Evolutionary conservation across 2,329 filamentous ascomycete genomes (phyloP), one percentile per base, ranked within the genome.

Genomic region (Trichoderma koningii): DNA sequence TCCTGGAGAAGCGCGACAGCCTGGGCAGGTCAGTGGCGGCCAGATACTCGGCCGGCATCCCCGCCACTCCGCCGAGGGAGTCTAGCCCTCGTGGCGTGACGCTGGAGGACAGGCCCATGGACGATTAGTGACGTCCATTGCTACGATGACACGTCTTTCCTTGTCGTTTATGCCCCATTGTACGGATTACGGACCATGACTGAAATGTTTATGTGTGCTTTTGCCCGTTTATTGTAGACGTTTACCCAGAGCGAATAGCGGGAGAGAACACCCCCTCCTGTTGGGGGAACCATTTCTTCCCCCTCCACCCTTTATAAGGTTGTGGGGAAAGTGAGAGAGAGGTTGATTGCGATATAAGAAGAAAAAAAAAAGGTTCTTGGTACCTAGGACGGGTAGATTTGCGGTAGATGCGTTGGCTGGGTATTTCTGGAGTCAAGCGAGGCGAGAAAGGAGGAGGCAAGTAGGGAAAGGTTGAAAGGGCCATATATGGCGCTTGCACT

Each of bases 1-100:
- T 65, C 17, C 64, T 69, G 2, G 85, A 88, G 70, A 90, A 90
- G 77, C 83, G 87, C 57, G 87, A 89, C 73, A 90, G 87, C 68
- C 75, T 89, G 19, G 82, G 83, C 52, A 82, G 87, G 68, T 82
- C 80, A 69, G 69, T 71, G 30, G 71, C 71, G 0, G 69, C 74
- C 55, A 76, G 76, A 47, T 78, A 87, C 68, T 84, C 81, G 42
- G 81, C 81, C 66, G 77, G 84, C 48, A 70, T 78, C 41, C 67
- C 76, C 23, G 69, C 69, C 42, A 72, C 72, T 3, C 73, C 76
- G 3, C 73, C 76, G n/a, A 64, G 66, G 50, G 75, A 77, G 30
- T 66, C 69, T 51, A 73, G 69, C 14, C 68, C 71, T 21, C 77
- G 81, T n/a, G 81, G 81, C 26, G 79, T 84, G 30, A 82, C 81